Evolutionary conservation across 257 asterid genomes (phyloP).

Genomic region (Gentiana macrophylla): DNA sequence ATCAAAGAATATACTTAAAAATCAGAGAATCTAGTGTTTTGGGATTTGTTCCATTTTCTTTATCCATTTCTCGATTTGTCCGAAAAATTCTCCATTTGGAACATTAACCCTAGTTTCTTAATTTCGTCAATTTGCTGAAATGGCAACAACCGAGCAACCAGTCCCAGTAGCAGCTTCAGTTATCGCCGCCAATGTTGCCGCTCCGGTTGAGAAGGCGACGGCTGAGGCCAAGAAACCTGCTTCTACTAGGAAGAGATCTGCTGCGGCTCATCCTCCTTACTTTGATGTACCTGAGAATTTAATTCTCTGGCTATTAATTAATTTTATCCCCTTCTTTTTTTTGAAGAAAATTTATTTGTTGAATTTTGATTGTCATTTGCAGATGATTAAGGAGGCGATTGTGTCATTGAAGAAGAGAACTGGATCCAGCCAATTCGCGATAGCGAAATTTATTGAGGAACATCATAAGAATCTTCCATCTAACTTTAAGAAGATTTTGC

Average conservation of each 20-base stretch:
- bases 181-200: slow-evolving; percentile 13
- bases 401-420: slow-evolving; percentile 59
- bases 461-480: slow-evolving; percentile 60
- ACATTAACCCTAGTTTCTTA: slow-evolving; percentile 6
- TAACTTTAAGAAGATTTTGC: slow-evolving; percentile 61
- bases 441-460: slow-evolving; percentile 61
- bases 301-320: neutral
- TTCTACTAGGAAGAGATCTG: slow-evolving; percentile 38
- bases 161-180: slow-evolving; percentile 6
- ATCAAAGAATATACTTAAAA: too few species aligned
- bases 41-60: too few species aligned
- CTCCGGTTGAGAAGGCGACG: slow-evolving; percentile 10
- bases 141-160: slow-evolving; percentile 40
- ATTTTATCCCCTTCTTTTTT: neutral
- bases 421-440: slow-evolving; percentile 81
- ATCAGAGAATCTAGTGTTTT: too few species aligned
- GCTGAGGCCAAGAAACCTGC: slow-evolving; percentile 25
- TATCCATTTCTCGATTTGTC: neutral
- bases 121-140: neutral
- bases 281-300: slow-evolving; percentile 38
- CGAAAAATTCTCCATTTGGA: slow-evolving; percentile 12
- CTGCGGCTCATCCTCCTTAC: slow-evolving; percentile 50
- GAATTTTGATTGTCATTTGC: neutral
- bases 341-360: neutral
- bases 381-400: slow-evolving; percentile 88